Percentiles rank a stretch among this genome's conserved stretches.
Conservation (phyloP, 768 basidiomycete species). For the Candolleomyces eurysporus region DNA sequence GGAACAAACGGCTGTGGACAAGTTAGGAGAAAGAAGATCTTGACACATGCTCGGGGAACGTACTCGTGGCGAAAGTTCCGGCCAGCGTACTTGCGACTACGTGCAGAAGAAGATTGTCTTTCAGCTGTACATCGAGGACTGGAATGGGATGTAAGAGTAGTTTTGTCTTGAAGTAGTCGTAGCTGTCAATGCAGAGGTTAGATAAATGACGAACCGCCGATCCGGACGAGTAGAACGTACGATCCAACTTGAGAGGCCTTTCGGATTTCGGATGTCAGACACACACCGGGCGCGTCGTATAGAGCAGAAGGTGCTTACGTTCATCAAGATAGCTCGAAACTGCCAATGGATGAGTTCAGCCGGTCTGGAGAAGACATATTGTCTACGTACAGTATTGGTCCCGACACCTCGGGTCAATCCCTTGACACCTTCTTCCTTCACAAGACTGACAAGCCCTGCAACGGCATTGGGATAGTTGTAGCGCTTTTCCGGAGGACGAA, state of each 20-base stretch:
- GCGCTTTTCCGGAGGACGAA: constrained; percentile 68
- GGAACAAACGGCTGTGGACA: constrained; percentile 63
- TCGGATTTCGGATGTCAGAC: background rate
- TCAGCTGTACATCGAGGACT: constrained; percentile 56
- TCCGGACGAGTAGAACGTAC: constrained; percentile 42
- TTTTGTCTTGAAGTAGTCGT: constrained; percentile 71
- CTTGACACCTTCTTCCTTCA: constrained; percentile 65
- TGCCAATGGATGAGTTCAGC: constrained; percentile 11
- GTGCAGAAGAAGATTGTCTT: constrained; percentile 67
- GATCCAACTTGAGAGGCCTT: constrained; percentile 83
- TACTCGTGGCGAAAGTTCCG: constrained; percentile 78
- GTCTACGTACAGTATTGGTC: constrained; percentile 64
- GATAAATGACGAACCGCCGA: background rate
- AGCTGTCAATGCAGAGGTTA: constrained; percentile 39
- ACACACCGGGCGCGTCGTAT: constrained; percentile 7
- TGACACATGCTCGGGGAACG: constrained; percentile 19
- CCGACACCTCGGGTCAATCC: constrained; percentile 74
- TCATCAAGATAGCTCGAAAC: constrained; percentile 68
- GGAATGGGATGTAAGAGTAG: constrained; percentile 54
- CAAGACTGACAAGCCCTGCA: constrained; percentile 62
- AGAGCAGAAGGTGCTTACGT: constrained; percentile 42
- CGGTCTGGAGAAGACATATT: background rate
- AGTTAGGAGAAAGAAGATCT: constrained; percentile 8
- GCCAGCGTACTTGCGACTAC: constrained; percentile 64
- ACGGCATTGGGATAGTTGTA: constrained; percentile 82